Evolutionary conservation across 768 basidiomycete species (phyloP).

Genomic region (Peribolospora kevripleyi): DNA sequence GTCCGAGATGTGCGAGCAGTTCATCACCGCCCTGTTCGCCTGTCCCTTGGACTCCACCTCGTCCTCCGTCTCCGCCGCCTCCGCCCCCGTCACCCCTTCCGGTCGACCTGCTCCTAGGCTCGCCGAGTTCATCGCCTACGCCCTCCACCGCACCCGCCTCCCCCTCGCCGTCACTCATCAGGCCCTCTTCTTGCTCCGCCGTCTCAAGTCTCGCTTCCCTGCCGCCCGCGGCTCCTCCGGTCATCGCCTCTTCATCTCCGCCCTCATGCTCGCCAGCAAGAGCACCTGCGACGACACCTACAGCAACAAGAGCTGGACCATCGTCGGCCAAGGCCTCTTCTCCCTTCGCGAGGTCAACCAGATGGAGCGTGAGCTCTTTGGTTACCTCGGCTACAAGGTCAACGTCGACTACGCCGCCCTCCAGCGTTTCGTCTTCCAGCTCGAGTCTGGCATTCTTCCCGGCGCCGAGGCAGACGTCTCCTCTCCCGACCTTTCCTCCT

Average conservation of each 20-base stretch:
- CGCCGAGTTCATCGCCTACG: conserved; percentile 64
- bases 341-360: conserved; percentile 72
- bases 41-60: neutral
- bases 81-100: conserved; percentile 12
- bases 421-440: conserved; percentile 18
- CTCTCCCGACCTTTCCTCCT: neutral
- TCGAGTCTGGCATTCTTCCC: conserved; percentile 10
- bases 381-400: conserved; percentile 63
- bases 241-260: conserved; percentile 69
- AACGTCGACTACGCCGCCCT: conserved; percentile 21
- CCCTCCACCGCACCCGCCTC: conserved; percentile 58
- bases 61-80: conserved; percentile 19
- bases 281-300: conserved; percentile 89
- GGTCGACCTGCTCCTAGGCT: conserved; percentile 32
- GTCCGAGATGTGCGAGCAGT: conserved; percentile 9
- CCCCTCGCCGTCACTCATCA: conserved; percentile 42
- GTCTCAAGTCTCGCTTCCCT: conserved; percentile 75
- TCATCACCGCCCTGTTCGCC: conserved; percentile 8
- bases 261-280: conserved; percentile 38
- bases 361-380: conserved; percentile 86
- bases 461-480: too few species aligned
- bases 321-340: conserved; percentile 74
- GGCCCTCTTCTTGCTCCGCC: conserved; percentile 47
- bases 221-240: conserved; percentile 73
- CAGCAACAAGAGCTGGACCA: conserved; percentile 76